These are phyloP conservation scores for Hypericum androsaemum DNA, from an alignment of 345 rosid species.

Conservation along the genomic window DNA sequence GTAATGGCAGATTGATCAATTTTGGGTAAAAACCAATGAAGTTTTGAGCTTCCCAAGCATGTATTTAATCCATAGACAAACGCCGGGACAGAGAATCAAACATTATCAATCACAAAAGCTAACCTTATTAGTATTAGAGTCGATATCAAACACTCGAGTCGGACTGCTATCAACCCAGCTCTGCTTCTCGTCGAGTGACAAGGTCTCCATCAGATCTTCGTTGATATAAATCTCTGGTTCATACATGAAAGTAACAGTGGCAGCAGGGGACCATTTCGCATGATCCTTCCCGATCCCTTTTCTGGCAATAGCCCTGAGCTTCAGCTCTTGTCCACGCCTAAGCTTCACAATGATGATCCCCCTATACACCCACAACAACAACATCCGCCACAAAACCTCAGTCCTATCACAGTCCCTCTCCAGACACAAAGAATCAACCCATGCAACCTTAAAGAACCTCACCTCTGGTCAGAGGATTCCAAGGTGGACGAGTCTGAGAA, in stretches of 20 bases:
- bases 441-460: neutral
- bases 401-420: neutral
- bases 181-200: constrained; percentile 60
- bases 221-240: constrained; percentile 88
- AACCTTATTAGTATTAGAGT: constrained; percentile 65
- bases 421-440: neutral
- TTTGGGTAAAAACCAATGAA: no score
- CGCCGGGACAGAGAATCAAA: neutral
- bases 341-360: constrained; percentile 86
- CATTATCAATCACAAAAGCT: neutral
- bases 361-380: constrained; percentile 24
- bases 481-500: constrained; percentile 41
- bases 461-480: constrained; percentile 67
- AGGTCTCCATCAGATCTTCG: constrained; percentile 74
- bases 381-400: neutral
- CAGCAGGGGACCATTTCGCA: constrained; percentile 98
- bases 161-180: constrained; percentile 86
- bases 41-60: no score
- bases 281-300: constrained; percentile 98
- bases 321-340: constrained; percentile 77
- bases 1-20: no score
- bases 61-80: neutral
- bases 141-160: constrained; percentile 70
- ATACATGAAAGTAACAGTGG: constrained; percentile 94
- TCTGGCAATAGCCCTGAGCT: constrained; percentile 85